Percentiles rank a stretch among this genome's conserved stretches.
Evolutionary conservation across 192 early-diverging fungal genomes (phyloP).

Genomic region (Coemansia javaensis): DNA sequence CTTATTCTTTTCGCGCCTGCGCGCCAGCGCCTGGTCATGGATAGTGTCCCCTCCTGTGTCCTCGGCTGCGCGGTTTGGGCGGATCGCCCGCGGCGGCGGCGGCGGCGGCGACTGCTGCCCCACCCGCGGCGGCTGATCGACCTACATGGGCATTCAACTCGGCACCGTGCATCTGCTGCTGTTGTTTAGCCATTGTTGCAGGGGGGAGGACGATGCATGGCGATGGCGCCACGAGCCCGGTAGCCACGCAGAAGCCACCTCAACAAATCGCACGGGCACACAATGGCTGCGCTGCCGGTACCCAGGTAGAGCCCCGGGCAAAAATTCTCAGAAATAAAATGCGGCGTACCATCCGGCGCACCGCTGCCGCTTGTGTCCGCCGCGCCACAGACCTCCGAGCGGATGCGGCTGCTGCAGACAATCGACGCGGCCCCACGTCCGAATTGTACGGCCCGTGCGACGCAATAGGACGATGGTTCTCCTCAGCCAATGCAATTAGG

Average conservation of each 20-base stretch:
- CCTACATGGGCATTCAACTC: neutral
- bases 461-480: too few relatives aligned
- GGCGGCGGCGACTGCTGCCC: conserved; percentile 1
- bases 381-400: too few relatives aligned
- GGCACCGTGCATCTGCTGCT: too few relatives aligned
- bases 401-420: too few relatives aligned
- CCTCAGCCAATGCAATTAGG: too few relatives aligned
- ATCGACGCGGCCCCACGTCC: too few relatives aligned
- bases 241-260: conserved; percentile 3
- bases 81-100: conserved; percentile 10
- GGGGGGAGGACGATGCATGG: too few relatives aligned
- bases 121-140: neutral
- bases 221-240: too few relatives aligned
- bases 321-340: conserved; percentile 37
- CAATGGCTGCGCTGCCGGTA: neutral
- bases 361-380: too few relatives aligned
- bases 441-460: too few relatives aligned
- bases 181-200: too few relatives aligned
- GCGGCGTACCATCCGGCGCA: conserved; percentile 14
- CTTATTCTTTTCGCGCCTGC: conserved; percentile 38
- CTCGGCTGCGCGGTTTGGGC: conserved; percentile 18
- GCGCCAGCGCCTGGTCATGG: conserved; percentile 10
- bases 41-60: neutral
- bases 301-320: neutral
- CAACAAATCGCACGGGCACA: neutral